Evolutionary conservation across 2,329 filamentous ascomycete genomes (phyloP).

Genomic region (Aureobasidium namibiae): DNA sequence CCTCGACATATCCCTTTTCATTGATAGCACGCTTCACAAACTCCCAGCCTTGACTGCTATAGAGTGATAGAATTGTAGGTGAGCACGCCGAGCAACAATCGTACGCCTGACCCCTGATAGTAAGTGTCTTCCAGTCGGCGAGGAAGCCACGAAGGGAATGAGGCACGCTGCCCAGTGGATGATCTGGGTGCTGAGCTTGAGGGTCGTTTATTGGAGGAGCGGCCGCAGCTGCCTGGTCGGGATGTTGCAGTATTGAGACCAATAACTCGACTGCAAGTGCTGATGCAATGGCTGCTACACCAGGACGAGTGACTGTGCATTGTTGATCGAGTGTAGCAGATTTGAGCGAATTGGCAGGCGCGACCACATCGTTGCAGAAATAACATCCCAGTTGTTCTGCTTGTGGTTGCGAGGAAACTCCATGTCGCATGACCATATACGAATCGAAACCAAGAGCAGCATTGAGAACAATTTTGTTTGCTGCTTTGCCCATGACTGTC

Average conservation of each 20-base stretch:
- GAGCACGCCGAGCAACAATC: slow-evolving; percentile 77
- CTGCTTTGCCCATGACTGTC: slow-evolving; percentile 89
- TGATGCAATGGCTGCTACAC: slow-evolving; percentile 85
- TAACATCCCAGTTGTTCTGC: slow-evolving; percentile 75
- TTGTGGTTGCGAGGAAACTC: slow-evolving; percentile 42
- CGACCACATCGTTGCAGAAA: slow-evolving; percentile 97
- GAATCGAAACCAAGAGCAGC: slow-evolving; percentile 94
- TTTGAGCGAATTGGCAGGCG: slow-evolving; percentile 86
- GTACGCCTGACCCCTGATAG: slow-evolving; percentile 66
- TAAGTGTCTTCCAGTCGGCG: slow-evolving; percentile 63
- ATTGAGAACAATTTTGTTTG: slow-evolving; percentile 92
- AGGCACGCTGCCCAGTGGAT: slow-evolving; percentile 62
- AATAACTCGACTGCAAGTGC: slow-evolving; percentile 85
- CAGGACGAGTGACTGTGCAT: slow-evolving; percentile 92
- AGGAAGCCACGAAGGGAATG: slow-evolving; percentile 76
- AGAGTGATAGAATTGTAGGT: slow-evolving; percentile 58
- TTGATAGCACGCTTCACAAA: slow-evolving; percentile 69
- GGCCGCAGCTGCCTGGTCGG: slow-evolving; percentile 32
- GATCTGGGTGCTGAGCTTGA: slow-evolving; percentile 16
- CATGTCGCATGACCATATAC: slow-evolving; percentile 95
- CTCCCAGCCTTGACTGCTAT: slow-evolving; percentile 60
- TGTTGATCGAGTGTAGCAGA: slow-evolving; percentile 95
- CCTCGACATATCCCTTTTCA: slow-evolving; percentile 70
- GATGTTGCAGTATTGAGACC: slow-evolving; percentile 72
- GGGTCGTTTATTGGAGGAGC: slow-evolving; percentile 19